phyloP scores from a whole-genome alignment of 2,329 filamentous ascomycete species.

The Parastagonospora nodorum region DNA sequence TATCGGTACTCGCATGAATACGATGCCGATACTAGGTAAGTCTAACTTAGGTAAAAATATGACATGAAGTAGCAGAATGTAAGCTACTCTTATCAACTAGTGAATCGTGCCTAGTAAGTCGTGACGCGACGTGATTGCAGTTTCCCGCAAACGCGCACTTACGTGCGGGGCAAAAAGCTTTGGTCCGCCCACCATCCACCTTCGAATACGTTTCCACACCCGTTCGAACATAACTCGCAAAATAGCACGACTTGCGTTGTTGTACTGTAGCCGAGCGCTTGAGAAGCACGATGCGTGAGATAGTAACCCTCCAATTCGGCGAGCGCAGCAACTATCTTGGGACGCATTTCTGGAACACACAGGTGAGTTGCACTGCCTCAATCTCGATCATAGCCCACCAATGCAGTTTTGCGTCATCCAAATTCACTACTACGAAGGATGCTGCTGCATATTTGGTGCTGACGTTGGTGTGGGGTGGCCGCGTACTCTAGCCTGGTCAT shows the following conservation, averaged over 20 bases:
- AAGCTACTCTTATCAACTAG: too few relatives aligned
- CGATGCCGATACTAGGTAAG: too few relatives aligned
- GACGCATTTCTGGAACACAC: conserved; percentile 97
- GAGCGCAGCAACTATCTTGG: conserved; percentile 91
- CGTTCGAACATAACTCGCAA: neutral
- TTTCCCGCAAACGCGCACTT: conserved; percentile 20
- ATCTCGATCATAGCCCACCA: neutral
- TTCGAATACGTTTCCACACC: neutral
- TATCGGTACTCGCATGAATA: too few relatives aligned
- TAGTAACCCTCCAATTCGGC: conserved; percentile 91
- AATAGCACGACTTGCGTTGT: neutral
- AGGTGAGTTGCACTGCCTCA: conserved; percentile 58
- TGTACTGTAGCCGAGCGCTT: too few relatives aligned
- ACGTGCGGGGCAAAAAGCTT: conserved; percentile 28
- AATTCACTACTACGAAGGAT: neutral
- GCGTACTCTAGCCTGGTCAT: conserved; percentile 25
- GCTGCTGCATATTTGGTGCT: conserved; percentile 11
- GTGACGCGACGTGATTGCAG: neutral
- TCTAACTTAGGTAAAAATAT: too few relatives aligned
- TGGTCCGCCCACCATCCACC: neutral
- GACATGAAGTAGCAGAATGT: too few relatives aligned
- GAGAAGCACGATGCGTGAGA: conserved; percentile 76
- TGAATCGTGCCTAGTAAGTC: too few relatives aligned
- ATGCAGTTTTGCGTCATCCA: neutral
- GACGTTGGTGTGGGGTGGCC: conserved; percentile 16